Base-by-base conservation (phyloP, 1,284 basidiomycete species). In the Boletus mariae region DNA sequence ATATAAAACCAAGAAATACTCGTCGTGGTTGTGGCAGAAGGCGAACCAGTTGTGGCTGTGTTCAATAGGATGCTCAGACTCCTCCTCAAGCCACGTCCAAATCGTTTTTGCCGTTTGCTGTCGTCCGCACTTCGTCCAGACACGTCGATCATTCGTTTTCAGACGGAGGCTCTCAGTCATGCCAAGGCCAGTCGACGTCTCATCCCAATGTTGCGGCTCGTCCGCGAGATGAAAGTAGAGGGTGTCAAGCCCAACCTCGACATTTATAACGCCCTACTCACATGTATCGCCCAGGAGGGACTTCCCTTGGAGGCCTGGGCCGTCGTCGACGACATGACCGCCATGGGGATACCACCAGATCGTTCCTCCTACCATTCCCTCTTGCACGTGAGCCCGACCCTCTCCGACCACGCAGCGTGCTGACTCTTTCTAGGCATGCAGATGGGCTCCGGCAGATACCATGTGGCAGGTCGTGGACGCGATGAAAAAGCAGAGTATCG, bases 301-400 rank as follows among this genome's bases (percentile, higher is more conserved):
- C 60, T 75, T 15, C 71, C 72, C 60, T 54, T 73, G 23, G 82
- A 87, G 52, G 82, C 84, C 4, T 80, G 82, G 73, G 89, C 87
- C 7, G 78, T 90, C 26, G 73, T 90, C 45, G 82, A 87, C 29
- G 90, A 93, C 59, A 90, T 92, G 79, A 52, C 75, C 23, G 71
- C 78, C 13, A 62, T 80, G 47, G 82, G 79, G 1, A 62, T 93
- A 28, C 57, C 65, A 20, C 88, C 84, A 1, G 77, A 84, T 55
- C 59, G 75, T 3, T 73, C 78, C 51, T 79, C 82, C 4, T 90
- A 85, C 70, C 83, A 88, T 57, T 71, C 77, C 42, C 73, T 93
- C 15, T 70, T 94, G 51, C 67, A 78, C 57, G 88, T 88, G 65
- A 67, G 61, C 55, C 8, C 44, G 8, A 5, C 37, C 37, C 37